Percentiles rank a stretch among this genome's conserved stretches.
These are phyloP conservation scores for Apiotrichum sp. DNA, from an alignment of 1,284 basidiomycete genomes.

Conservation along the genomic window DNA sequence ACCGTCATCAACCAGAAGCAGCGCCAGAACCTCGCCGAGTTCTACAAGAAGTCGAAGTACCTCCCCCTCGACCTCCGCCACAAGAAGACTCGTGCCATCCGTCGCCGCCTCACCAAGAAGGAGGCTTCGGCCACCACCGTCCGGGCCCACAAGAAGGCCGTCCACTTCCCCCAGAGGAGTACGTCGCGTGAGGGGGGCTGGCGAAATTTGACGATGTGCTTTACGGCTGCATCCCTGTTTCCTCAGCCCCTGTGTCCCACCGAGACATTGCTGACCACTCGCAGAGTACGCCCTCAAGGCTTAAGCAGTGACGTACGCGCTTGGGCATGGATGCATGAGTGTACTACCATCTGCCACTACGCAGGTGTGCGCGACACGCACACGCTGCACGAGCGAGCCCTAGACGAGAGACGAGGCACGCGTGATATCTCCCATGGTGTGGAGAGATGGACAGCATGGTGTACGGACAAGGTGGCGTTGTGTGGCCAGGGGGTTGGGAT, in stretches of 20 bases:
- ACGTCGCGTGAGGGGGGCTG: slow-evolving; percentile 15
- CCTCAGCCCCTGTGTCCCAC: neutral
- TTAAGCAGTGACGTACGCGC: slow-evolving; percentile 20
- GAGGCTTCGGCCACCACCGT: slow-evolving; percentile 76
- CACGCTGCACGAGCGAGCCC: no score
- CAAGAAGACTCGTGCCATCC: slow-evolving; percentile 99
- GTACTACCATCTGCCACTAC: slow-evolving; percentile 23
- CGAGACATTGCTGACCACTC: neutral
- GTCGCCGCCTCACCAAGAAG: slow-evolving; percentile 85
- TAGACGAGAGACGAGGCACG: no score
- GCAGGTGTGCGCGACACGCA: neutral
- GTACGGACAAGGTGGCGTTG: no score
- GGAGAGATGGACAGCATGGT: no score
- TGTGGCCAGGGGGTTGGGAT: no score
- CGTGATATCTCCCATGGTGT: no score
- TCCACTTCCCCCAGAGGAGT: slow-evolving; percentile 72
- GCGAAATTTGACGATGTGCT: neutral
- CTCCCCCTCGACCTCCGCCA: slow-evolving; percentile 92
- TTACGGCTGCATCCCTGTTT: neutral
- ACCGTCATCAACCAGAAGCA: slow-evolving; percentile 99
- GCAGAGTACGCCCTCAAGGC: slow-evolving; percentile 47
- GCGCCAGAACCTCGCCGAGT: slow-evolving; percentile 92
- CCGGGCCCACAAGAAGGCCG: slow-evolving; percentile 86
- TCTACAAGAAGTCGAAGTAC: slow-evolving; percentile 89
- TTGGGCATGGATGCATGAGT: slow-evolving; percentile 30